Conservation (phyloP, 768 basidiomycete species). For the Leccinum longicurvipes region DNA sequence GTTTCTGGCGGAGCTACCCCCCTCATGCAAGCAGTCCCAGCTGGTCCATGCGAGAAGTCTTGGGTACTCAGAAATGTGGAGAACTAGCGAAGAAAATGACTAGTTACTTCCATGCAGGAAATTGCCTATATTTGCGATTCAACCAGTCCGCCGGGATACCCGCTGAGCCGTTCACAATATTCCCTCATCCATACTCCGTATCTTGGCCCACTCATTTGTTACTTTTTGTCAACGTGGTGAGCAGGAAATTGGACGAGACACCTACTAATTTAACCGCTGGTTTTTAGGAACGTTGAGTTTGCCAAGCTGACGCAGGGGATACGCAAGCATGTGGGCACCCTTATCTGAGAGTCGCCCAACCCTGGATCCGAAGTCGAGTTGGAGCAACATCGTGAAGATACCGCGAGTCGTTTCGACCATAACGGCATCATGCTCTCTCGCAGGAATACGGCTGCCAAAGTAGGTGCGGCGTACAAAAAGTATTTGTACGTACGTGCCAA, state of each 20-base stretch:
- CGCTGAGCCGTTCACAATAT: no score
- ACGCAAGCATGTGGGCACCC: neutral
- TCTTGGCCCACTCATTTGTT: no score
- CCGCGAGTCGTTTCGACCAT: neutral
- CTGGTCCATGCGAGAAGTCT: neutral
- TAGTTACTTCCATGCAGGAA: no score
- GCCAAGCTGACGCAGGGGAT: neutral
- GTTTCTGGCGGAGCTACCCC: no score
- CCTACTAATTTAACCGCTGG: neutral
- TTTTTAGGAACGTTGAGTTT: neutral
- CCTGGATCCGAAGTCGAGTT: neutral
- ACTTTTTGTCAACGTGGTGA: neutral
- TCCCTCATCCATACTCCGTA: no score
- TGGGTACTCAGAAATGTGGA: neutral
- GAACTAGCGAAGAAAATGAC: no score
- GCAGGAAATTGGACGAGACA: neutral
- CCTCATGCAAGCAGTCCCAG: neutral
- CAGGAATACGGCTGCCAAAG: neutral
- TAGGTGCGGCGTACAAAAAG: neutral
- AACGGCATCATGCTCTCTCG: neutral
- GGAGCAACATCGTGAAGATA: neutral
- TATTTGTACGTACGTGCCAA: neutral
- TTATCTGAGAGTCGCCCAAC: neutral
- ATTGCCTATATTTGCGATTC: no score
- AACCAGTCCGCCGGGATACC: no score